Evolutionary conservation across 768 basidiomycete genomes (phyloP).

Genomic region (Suillus alpinus): DNA sequence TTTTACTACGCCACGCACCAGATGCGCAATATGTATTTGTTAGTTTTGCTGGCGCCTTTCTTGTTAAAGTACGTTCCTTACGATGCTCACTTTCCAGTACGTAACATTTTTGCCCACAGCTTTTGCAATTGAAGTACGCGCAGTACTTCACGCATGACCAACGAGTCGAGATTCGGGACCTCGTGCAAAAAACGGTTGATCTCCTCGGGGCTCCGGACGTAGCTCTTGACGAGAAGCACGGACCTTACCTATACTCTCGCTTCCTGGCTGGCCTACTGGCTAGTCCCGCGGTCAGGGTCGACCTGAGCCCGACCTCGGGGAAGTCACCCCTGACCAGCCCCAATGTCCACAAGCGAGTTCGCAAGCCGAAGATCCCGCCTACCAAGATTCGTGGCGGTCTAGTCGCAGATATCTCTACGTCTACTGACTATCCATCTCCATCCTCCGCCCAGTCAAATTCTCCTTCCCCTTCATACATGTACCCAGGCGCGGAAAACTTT

Average conservation of each 20-base stretch:
- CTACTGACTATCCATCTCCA: conserved; percentile 37
- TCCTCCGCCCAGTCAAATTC: conserved; percentile 20
- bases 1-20: conserved; percentile 68
- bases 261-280: conserved; percentile 74
- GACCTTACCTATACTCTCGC: conserved; percentile 75
- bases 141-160: conserved; percentile 55
- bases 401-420: conserved; percentile 12
- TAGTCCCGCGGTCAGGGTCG: conserved; percentile 19
- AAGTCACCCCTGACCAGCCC: neutral
- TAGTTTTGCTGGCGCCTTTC: conserved; percentile 79
- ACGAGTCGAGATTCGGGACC: conserved; percentile 56
- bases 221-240: conserved; percentile 78
- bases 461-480: conserved; percentile 12
- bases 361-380: neutral
- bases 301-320: neutral
- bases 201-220: conserved; percentile 68
- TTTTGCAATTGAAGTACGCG: conserved; percentile 76
- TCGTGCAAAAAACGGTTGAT: conserved; percentile 66
- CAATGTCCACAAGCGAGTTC: neutral
- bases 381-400: neutral
- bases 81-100: neutral
- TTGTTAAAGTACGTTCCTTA: conserved; percentile 61
- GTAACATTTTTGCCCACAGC: conserved; percentile 31
- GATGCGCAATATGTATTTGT: conserved; percentile 79
- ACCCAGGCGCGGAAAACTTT: neutral